Percentiles rank a stretch among this genome's conserved stretches.
These are phyloP conservation scores for Annulohypoxylon nitens DNA, from an alignment of 495 filamentous ascomycete genomes.

Conservation along the genomic window DNA sequence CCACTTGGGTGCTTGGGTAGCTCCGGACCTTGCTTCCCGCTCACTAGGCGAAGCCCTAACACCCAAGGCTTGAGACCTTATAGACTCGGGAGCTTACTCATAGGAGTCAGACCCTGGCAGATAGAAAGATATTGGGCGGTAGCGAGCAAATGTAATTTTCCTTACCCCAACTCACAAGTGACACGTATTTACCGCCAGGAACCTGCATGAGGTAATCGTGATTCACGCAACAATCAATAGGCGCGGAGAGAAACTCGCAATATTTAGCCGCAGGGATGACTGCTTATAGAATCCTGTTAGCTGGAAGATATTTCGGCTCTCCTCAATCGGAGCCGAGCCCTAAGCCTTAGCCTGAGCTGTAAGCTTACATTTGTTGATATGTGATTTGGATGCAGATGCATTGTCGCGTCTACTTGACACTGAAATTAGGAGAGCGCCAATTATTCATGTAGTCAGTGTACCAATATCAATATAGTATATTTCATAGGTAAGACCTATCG, in stretches of 20 bases:
- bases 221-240: slow-evolving; percentile 25
- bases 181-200: slow-evolving; percentile 35
- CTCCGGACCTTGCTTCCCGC: not conserved
- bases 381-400: not conserved
- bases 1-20: slow-evolving; percentile 2
- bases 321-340: slow-evolving; percentile 13
- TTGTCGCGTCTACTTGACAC: slow-evolving; percentile 4
- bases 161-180: slow-evolving; percentile 24
- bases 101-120: not conserved
- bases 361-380: slow-evolving; percentile 2
- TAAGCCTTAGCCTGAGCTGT: not conserved
- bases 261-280: slow-evolving; percentile 42
- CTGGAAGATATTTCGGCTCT: slow-evolving; percentile 9
- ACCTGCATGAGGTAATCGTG: slow-evolving; percentile 33
- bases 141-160: slow-evolving; percentile 6
- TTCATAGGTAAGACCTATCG: slow-evolving; percentile 43
- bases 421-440: not conserved
- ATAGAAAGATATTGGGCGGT: slow-evolving; percentile 2
- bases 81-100: not conserved
- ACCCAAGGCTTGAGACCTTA: not conserved
- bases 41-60: not conserved
- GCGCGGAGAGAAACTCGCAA: slow-evolving; percentile 15
- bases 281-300: slow-evolving; percentile 15
- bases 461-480: slow-evolving; percentile 35
- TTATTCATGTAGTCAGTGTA: slow-evolving; percentile 9